These are phyloP conservation scores for Xylaria sp. DNA, from an alignment of 2,329 filamentous ascomycete genomes.

Conservation along the genomic window DNA sequence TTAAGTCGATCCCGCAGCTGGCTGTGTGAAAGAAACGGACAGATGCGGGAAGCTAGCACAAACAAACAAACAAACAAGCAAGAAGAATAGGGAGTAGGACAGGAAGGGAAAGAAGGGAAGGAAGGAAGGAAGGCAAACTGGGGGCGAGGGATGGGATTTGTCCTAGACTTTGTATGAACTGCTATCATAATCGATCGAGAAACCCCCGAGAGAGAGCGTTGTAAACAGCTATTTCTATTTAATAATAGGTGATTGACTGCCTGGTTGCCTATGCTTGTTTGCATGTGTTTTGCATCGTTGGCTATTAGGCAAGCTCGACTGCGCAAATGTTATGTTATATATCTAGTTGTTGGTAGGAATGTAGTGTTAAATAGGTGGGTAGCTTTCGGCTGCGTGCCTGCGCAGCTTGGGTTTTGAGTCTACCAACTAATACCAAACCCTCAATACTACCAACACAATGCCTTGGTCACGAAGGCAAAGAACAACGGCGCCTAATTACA, in stretches of 20 bases:
- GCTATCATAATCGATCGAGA: slow-evolving; percentile 36
- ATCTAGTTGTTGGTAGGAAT: not conserved
- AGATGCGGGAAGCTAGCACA: slow-evolving; percentile 3
- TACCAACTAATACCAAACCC: not conserved
- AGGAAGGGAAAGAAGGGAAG: not conserved
- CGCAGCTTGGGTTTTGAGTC: not conserved
- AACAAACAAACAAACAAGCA: not conserved
- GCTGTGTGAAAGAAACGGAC: slow-evolving; percentile 22
- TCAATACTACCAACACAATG: not conserved
- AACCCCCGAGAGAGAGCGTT: slow-evolving; percentile 21
- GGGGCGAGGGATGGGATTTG: not conserved
- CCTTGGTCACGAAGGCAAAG: too few species aligned
- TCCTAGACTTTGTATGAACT: slow-evolving; percentile 37
- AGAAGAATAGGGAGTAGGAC: not conserved
- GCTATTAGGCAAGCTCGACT: not conserved
- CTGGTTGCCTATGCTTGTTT: not conserved
- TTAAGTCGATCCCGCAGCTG: slow-evolving; percentile 31
- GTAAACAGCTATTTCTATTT: slow-evolving; percentile 12
- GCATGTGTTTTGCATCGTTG: not conserved
- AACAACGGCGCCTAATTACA: too few species aligned
- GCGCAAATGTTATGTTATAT: not conserved
- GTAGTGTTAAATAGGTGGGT: not conserved
- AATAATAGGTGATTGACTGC: slow-evolving; percentile 7
- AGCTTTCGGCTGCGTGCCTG: not conserved
- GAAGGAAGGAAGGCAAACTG: not conserved